Conservation (phyloP, 2,329 filamentous ascomycete species). For the Fusarium sp. region DNA sequence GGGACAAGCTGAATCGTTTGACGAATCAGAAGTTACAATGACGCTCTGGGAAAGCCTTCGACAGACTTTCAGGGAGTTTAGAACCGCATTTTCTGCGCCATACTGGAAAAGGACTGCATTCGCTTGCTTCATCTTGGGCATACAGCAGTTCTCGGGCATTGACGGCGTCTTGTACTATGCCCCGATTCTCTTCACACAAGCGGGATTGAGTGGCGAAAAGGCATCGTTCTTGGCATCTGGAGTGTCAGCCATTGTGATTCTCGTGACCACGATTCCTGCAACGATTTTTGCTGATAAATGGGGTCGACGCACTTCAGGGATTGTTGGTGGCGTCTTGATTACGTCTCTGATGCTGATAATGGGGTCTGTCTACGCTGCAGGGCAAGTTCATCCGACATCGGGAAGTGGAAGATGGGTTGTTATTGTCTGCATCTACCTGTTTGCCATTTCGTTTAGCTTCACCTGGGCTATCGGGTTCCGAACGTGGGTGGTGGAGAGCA, state of each 20-base stretch:
- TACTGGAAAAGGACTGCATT: slow-evolving; percentile 61
- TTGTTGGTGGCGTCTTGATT: slow-evolving; percentile 64
- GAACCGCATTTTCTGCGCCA: slow-evolving; percentile 49
- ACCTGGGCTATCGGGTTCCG: slow-evolving; percentile 66
- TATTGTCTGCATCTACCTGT: slow-evolving; percentile 62
- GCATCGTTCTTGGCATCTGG: slow-evolving; percentile 69
- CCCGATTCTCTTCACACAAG: slow-evolving; percentile 68
- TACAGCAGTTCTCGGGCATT: slow-evolving; percentile 71
- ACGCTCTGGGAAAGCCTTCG: slow-evolving; percentile 44
- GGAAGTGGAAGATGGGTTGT: slow-evolving; percentile 60
- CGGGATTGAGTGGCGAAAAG: slow-evolving; percentile 64
- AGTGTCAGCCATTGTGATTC: slow-evolving; percentile 67
- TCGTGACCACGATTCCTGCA: slow-evolving; percentile 65
- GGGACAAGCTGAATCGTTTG: slow-evolving; percentile 8
- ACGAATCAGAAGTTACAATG: slow-evolving; percentile 43
- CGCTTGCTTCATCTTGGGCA: slow-evolving; percentile 67
- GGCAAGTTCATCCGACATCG: slow-evolving; percentile 52
- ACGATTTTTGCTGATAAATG: slow-evolving; percentile 66
- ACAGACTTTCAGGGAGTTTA: slow-evolving; percentile 48
- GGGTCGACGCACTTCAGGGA: slow-evolving; percentile 64
- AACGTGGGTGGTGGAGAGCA: slow-evolving; percentile 67
- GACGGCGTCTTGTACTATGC: slow-evolving; percentile 73
- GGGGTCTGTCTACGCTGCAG: slow-evolving; percentile 61
- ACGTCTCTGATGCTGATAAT: slow-evolving; percentile 65
- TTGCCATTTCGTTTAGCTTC: slow-evolving; percentile 57